Evolutionary conservation across 768 basidiomycete genomes (phyloP).

Genomic region (Amanita thiersii): DNA sequence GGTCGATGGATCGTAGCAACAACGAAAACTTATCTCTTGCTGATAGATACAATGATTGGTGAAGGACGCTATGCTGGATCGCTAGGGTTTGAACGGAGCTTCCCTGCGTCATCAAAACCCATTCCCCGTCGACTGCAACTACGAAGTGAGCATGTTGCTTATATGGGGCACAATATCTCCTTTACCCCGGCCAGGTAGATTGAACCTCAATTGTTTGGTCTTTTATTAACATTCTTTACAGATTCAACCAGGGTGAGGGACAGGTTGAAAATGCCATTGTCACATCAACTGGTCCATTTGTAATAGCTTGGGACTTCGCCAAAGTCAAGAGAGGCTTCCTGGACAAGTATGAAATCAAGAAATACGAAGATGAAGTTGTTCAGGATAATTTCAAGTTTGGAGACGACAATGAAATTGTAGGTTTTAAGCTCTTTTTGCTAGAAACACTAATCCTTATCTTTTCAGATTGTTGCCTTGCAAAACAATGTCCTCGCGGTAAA

Average conservation of each 20-base stretch:
- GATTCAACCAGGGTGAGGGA: conserved; percentile 88
- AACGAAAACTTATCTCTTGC: conserved; percentile 85
- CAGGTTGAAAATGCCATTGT: conserved; percentile 93
- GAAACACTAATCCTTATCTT: conserved; percentile 6
- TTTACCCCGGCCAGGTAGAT: conserved; percentile 90
- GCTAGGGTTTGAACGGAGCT: conserved; percentile 87
- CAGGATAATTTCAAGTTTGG: conserved; percentile 98
- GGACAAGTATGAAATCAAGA: conserved; percentile 94
- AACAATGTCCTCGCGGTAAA: conserved; percentile 92
- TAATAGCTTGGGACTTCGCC: conserved; percentile 95
- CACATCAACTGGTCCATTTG: conserved; percentile 86
- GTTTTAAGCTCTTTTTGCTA: conserved; percentile 17
- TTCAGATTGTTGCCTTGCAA: conserved; percentile 89
- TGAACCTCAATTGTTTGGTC: conserved; percentile 1
- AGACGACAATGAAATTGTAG: conserved; percentile 91
- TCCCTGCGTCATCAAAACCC: conserved; percentile 92
- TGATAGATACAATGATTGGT: conserved; percentile 93
- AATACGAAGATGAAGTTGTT: conserved; percentile 89
- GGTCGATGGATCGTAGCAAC: conserved; percentile 96
- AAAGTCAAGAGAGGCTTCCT: conserved; percentile 90
- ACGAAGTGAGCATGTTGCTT: conserved; percentile 86
- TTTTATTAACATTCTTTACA: conserved; percentile 21
- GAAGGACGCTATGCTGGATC: conserved; percentile 79
- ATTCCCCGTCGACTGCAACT: conserved; percentile 83
- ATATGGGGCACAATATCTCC: conserved; percentile 80